Base-by-base conservation (phyloP, 2,329 filamentous ascomycete genomes). In the Verticillium longisporum region DNA sequence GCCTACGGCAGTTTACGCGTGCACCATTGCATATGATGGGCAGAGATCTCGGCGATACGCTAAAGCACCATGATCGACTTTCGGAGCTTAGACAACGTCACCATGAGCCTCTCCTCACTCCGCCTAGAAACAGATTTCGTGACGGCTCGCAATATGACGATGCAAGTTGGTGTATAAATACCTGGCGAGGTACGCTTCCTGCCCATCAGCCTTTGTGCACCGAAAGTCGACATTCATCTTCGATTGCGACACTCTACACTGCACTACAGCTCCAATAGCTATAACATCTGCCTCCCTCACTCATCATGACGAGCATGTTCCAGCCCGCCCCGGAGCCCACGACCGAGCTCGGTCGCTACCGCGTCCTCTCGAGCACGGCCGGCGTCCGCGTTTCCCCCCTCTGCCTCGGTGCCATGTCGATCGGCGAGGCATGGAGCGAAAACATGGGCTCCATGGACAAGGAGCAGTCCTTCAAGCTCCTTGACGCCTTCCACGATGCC, bases 391-490 rank as follows among this genome's bases (percentile, higher is more conserved):
- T 84, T 3, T 83, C 80, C 10, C 82, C 81, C 2, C 73, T 84
- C n/a, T 72, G 72, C 54, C 74, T 85, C 2, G 83, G 83, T 34
- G 80, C 76, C 57, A 84, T 85, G 81, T 79, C 74, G 61, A 75
- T 84, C 63, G 81, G 81, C 32, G 71, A 74, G 10, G 74, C 77
- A 4, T 82, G 79, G 78, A 70, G 67, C 6, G 62, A 68, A 0
- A 67, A 73, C 26, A 75, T 87, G 75, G 84, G 84, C 13, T 77
- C 77, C 59, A 82, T 83, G 73, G 74, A 76, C 68, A 85, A 87
- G 68, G 78, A 82, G 34, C 68, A 75, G 11, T 73, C 80, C 0
- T 86, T 87, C 67, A 75, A 78, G 57, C 76, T 89, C 4, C 76
- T 88, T 1, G 85, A 88, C 65, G 78, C 77, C 61, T 88, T 80